Evolutionary conservation across 352 stramenopile species (phyloP).

Genomic region (Globisporangium lucens): DNA sequence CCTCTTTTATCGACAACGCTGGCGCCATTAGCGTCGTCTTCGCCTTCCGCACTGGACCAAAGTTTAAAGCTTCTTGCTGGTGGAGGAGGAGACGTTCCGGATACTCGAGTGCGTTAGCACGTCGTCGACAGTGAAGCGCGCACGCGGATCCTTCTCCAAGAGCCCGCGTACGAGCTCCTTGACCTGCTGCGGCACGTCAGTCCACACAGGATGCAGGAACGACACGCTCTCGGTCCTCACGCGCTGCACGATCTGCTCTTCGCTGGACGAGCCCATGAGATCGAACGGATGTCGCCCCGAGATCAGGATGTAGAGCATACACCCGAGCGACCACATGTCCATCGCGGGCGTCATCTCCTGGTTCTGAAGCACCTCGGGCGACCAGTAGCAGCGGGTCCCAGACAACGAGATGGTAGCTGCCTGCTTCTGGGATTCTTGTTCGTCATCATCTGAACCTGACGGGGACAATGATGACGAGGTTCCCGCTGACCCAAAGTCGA

Average conservation of each 20-base stretch:
- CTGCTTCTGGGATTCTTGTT: constrained; percentile 7
- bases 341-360: constrained; percentile 67
- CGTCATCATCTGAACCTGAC: neutral
- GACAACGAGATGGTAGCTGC: constrained; percentile 39
- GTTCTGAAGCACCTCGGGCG: constrained; percentile 62
- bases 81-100: neutral
- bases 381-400: constrained; percentile 84
- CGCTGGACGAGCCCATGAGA: constrained; percentile 63
- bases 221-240: constrained; percentile 46
- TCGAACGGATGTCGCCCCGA: constrained; percentile 86
- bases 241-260: constrained; percentile 73
- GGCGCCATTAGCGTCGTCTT: neutral
- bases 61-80: constrained; percentile 2
- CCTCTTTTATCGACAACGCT: neutral
- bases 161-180: constrained; percentile 67
- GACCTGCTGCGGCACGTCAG: constrained; percentile 38
- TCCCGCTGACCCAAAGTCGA: constrained; percentile 85
- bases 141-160: constrained; percentile 65
- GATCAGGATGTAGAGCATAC: constrained; percentile 88
- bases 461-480: neutral
- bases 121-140: constrained; percentile 48
- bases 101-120: constrained; percentile 37
- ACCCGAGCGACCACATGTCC: constrained; percentile 89
- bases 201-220: constrained; percentile 60
- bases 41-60: neutral